Evolutionary conservation across 2,329 filamentous ascomycete genomes (phyloP).

Genomic region (Fusarium concolor): DNA sequence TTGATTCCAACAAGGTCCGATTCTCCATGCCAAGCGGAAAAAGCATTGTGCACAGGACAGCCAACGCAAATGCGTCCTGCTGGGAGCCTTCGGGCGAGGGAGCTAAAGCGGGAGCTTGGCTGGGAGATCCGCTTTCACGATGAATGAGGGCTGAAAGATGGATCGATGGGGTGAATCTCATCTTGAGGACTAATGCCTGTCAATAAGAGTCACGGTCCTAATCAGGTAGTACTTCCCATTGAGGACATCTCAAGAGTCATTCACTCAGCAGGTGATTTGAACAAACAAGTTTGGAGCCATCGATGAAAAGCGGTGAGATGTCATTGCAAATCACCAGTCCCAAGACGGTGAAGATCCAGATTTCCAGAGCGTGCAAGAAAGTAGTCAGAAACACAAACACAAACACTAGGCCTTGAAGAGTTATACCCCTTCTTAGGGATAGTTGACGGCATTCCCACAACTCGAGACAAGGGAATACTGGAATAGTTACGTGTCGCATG

Average conservation of each 20-base stretch:
- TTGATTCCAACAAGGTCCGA: neutral
- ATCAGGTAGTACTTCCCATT: neutral
- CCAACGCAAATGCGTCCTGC: neutral
- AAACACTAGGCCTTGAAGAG: neutral
- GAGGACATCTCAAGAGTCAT: constrained; percentile 1
- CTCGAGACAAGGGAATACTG: neutral
- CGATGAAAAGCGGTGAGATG: constrained; percentile 29
- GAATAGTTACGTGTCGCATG: constrained; percentile 11
- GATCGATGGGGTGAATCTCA: constrained; percentile 15
- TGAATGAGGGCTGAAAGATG: constrained; percentile 6
- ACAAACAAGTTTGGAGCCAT: neutral
- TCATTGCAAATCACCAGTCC: constrained; percentile 9
- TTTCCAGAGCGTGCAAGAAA: neutral
- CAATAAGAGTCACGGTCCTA: neutral
- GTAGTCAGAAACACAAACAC: constrained; percentile 7
- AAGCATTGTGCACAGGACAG: neutral
- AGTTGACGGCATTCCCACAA: neutral
- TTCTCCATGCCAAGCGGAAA: constrained; percentile 14
- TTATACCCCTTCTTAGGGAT: constrained; percentile 12
- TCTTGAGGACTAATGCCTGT: constrained; percentile 7
- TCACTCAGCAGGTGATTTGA: neutral
- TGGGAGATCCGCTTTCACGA: constrained; percentile 10
- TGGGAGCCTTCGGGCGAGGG: neutral
- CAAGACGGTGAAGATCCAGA: neutral
- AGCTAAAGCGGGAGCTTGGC: constrained; percentile 23